Percentiles rank a stretch among this genome's conserved stretches.
Conservation (phyloP, 2,329 filamentous ascomycete species). For the Lecanicillium sp. region DNA sequence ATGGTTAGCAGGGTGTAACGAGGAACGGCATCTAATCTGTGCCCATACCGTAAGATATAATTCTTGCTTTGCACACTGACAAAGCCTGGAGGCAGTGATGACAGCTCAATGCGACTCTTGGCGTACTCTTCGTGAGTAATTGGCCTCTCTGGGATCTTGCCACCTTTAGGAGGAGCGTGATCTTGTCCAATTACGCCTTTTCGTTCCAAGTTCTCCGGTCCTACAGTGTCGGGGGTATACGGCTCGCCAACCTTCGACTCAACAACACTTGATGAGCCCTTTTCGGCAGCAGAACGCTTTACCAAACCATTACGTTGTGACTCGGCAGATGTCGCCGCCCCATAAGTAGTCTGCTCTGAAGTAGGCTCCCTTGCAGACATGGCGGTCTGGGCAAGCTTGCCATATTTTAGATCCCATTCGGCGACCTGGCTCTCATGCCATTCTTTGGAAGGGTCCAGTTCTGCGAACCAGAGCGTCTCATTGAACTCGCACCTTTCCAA, state of each 20-base stretch:
- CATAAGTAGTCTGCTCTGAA: neutral
- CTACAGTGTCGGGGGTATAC: too few relatives aligned
- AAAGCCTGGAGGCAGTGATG: conserved; percentile 44
- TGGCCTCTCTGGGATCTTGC: conserved; percentile 24
- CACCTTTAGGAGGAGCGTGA: neutral
- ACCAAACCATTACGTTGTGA: too few relatives aligned
- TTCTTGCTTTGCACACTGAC: conserved; percentile 32
- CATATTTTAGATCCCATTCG: conserved; percentile 36
- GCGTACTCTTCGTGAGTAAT: conserved; percentile 49
- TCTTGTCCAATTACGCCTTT: neutral
- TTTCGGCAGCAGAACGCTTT: too few relatives aligned
- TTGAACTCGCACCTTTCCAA: conserved; percentile 43
- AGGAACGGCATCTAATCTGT: too few relatives aligned
- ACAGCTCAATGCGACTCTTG: conserved; percentile 31
- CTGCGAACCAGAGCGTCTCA: conserved; percentile 38
- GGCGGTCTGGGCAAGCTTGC: conserved; percentile 9
- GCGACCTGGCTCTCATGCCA: conserved; percentile 35
- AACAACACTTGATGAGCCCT: neutral
- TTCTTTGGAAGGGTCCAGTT: conserved; percentile 37
- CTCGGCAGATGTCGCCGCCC: too few relatives aligned
- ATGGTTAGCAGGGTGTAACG: too few relatives aligned
- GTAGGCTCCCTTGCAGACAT: neutral
- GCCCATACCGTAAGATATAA: conserved; percentile 59
- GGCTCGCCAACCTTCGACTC: neutral
- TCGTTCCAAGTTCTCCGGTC: neutral